Percentiles rank a stretch among this genome's conserved stretches.
Evolutionary conservation across 148 eudicot genomes (phyloP).

Genomic region (Rhododendron henanense): DNA sequence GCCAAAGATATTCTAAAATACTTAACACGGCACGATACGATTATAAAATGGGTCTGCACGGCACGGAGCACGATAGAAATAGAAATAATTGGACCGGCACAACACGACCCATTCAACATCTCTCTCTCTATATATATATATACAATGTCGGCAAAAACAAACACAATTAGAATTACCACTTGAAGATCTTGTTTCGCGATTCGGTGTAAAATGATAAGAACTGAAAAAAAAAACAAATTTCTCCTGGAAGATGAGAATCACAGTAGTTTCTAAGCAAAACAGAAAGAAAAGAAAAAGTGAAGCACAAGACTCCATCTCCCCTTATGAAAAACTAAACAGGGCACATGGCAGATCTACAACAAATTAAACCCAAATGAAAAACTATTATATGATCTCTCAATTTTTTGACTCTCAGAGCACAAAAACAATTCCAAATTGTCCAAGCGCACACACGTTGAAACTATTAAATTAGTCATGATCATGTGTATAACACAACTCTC

Average conservation of each 20-base stretch:
- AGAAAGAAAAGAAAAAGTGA: not conserved
- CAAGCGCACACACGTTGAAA: not conserved
- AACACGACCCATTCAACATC: no score
- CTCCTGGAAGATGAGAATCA: not conserved
- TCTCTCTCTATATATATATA: no score
- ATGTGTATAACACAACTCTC: not conserved
- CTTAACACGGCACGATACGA: no score
- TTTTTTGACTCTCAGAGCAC: not conserved
- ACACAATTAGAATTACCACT: no score
- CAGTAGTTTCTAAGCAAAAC: not conserved
- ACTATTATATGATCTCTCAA: not conserved
- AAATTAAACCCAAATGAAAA: not conserved
- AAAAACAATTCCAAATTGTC: not conserved
- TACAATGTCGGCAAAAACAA: no score
- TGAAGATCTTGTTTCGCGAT: no score
- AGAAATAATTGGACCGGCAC: no score
- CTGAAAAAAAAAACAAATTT: no score
- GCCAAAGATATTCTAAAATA: no score
- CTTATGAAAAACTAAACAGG: not conserved
- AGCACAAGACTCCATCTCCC: not conserved
- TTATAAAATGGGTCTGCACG: no score
- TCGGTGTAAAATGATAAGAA: no score
- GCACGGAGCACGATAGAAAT: no score
- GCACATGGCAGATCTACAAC: not conserved
- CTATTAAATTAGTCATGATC: not conserved